Conservation (phyloP, 2,329 filamentous ascomycete species). For the Trichophyton verrucosum region DNA sequence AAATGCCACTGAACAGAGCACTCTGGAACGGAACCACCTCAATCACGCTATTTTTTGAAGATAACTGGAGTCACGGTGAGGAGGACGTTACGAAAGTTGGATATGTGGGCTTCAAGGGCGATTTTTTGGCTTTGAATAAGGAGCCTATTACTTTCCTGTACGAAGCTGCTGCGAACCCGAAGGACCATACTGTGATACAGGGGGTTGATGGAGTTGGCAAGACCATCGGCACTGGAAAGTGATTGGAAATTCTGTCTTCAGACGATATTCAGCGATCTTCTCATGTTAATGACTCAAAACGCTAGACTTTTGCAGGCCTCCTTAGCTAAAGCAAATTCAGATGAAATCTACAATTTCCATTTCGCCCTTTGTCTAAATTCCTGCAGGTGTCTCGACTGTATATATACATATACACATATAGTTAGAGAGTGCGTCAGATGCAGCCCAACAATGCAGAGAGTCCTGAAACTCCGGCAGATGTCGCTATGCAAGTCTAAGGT, state of each 20-base stretch:
- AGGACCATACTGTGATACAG: slow-evolving; percentile 54
- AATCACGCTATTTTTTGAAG: slow-evolving; percentile 75
- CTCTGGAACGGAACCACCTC: slow-evolving; percentile 76
- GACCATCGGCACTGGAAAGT: slow-evolving; percentile 25
- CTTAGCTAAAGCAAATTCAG: no score
- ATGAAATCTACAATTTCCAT: no score
- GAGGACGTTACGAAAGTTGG: slow-evolving; percentile 66
- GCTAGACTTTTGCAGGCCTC: no score
- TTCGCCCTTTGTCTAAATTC: no score
- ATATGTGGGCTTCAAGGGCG: slow-evolving; percentile 87
- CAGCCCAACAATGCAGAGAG: neutral
- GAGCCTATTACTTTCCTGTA: slow-evolving; percentile 81
- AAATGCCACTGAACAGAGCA: slow-evolving; percentile 76
- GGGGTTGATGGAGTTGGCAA: slow-evolving; percentile 30
- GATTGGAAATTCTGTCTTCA: neutral
- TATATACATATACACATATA: neutral
- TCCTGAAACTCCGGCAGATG: neutral
- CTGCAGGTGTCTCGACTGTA: no score
- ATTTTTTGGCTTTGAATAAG: slow-evolving; percentile 76
- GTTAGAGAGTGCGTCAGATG: neutral
- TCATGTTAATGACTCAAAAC: no score
- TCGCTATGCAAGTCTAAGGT: slow-evolving; percentile 1
- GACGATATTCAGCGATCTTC: neutral
- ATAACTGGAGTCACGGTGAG: slow-evolving; percentile 73
- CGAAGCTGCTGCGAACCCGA: slow-evolving; percentile 84